Evolutionary conservation across 2,329 filamentous ascomycete genomes (phyloP).

Genomic region (Neofusicoccum ribis): DNA sequence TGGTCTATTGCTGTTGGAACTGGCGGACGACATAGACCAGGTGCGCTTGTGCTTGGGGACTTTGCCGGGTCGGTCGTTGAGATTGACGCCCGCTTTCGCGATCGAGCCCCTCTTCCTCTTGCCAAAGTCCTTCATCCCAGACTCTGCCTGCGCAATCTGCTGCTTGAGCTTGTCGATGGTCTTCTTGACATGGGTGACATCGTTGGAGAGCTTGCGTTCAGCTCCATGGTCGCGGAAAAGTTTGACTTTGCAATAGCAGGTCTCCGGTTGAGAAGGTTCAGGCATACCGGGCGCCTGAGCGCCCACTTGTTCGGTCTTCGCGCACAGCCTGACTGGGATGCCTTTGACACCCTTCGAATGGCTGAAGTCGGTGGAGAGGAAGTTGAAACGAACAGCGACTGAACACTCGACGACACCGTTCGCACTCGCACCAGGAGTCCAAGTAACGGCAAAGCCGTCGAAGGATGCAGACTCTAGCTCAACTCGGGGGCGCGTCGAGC

Average conservation of each 20-base stretch:
- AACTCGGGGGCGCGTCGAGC: conserved; percentile 46
- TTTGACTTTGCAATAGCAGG: conserved; percentile 96
- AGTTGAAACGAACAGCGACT: conserved; percentile 94
- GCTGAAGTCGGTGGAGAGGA: conserved; percentile 96
- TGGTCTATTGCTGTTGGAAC: conserved; percentile 45
- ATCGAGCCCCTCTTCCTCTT: conserved; percentile 60
- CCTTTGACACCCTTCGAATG: conserved; percentile 99
- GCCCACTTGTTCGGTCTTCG: conserved; percentile 75
- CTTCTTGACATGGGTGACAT: conserved; percentile 92
- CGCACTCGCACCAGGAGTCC: conserved; percentile 67
- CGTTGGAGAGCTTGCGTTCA: conserved; percentile 91
- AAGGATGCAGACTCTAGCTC: conserved; percentile 70
- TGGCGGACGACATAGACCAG: conserved; percentile 85
- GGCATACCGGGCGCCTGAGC: conserved; percentile 41
- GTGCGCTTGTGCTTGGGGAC: conserved; percentile 87
- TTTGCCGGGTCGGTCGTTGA: conserved; percentile 71
- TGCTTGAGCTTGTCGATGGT: conserved; percentile 95
- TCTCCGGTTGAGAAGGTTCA: conserved; percentile 57
- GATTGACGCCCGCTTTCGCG: conserved; percentile 48
- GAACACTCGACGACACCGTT: conserved; percentile 74
- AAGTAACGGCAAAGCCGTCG: conserved; percentile 89
- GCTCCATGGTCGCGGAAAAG: conserved; percentile 95
- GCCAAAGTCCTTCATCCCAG: conserved; percentile 59
- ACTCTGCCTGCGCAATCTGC: conserved; percentile 76
- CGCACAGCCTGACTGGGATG: conserved; percentile 88